phyloP scores from a whole-genome alignment of 768 basidiomycete genomes.

The Dioszegia aurantiaca region DNA sequence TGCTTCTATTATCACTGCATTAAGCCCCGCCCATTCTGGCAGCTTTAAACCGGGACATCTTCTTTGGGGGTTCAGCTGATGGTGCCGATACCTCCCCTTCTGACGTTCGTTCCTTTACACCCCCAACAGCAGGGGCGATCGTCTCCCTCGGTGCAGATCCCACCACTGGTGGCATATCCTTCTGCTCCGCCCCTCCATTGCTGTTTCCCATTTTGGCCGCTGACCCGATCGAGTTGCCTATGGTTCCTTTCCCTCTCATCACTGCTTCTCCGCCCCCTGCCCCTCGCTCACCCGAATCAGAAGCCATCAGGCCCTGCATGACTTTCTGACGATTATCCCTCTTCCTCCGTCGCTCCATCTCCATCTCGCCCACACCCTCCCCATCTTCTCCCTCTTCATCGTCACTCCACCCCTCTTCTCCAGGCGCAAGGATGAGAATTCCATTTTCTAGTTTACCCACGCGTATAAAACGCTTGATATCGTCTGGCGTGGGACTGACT shows the following conservation, averaged over 20 bases:
- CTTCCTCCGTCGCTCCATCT: constrained; percentile 17
- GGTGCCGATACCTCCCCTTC: neutral
- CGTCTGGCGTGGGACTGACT: constrained; percentile 37
- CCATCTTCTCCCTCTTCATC: constrained; percentile 26
- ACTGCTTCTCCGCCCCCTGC: neutral
- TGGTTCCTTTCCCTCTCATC: neutral
- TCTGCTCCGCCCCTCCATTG: neutral
- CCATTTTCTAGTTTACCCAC: constrained; percentile 46
- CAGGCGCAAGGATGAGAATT: constrained; percentile 40
- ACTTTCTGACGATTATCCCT: constrained; percentile 25
- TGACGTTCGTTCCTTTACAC: constrained; percentile 10
- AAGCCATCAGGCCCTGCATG: constrained; percentile 25
- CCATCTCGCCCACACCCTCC: constrained; percentile 14
- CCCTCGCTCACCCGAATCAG: neutral
- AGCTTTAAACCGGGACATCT: constrained; percentile 40
- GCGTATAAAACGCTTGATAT: constrained; percentile 31
- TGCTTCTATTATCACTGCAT: neutral
- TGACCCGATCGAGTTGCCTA: neutral
- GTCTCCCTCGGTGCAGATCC: constrained; percentile 5
- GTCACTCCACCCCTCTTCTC: constrained; percentile 31
- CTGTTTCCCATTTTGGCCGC: neutral
- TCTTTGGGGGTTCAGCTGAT: constrained; percentile 26
- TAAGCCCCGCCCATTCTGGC: constrained; percentile 26
- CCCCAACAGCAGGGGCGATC: neutral
- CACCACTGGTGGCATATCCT: constrained; percentile 15